Base-by-base conservation (phyloP, 495 filamentous ascomycete genomes). In the Ramalina peruviana region DNA sequence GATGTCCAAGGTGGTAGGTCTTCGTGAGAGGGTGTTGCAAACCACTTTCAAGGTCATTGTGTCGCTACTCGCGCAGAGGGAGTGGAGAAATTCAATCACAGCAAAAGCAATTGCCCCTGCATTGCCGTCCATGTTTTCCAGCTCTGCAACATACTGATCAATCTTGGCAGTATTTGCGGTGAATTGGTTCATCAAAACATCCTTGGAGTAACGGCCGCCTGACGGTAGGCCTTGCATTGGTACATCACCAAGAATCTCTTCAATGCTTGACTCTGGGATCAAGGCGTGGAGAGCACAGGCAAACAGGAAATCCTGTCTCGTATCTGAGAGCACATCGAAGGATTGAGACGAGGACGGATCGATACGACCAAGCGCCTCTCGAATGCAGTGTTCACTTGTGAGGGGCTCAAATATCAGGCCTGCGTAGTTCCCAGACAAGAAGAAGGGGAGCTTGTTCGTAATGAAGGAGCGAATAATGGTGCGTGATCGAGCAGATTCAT, bases 41-140 rank as follows among this genome's bases (percentile, higher is more conserved):
- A 96, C 75, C 21, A 74, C 75, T 60, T 93, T 92, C 44, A 98
- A 66, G 13, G 83, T 82, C 83, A 96, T 88, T 0, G 90, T 96
- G 61, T 94, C 90, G 61, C 84, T 90, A 48, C 80, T 81, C 6
- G 71, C 68, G 63, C 88, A 95, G 40, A 94, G 77, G 42, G 72
- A 76, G 39, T 76, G 72, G 54, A 96, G 85, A 21, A 93, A 78
- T 81, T 95, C 86, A 27, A 82, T 78, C 16, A 97, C 71, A 7
- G 88, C 86, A 40, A 78, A 78, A 21, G 85, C 86, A 26, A 92
- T 87, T 3, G 90, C 88, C 17, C 86, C 92, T 1, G 87, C 85
- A 65, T 98, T 97, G 0, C 92, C 92, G 60, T 94, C 87, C 73
- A 94, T 86, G n/a, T 80, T 82, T 53, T 94, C 88, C 49, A 97